Evolutionary conservation across 208 protist genomes (phyloP).

Genomic region (Blechomonas ayalai): DNA sequence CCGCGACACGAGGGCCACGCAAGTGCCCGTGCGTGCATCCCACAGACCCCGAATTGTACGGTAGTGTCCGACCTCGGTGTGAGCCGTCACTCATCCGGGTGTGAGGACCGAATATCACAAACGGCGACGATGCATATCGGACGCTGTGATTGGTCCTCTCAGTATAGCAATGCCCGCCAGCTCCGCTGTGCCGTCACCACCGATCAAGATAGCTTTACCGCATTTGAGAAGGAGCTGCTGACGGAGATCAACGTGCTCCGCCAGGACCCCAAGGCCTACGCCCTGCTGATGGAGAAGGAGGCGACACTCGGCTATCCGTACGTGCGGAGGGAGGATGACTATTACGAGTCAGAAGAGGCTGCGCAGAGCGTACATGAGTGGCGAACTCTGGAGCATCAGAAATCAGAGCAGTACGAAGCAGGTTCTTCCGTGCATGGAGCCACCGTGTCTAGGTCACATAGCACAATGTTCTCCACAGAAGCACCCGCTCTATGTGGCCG

Average conservation of each 20-base stretch:
- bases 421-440: no score
- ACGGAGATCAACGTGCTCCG: conserved; percentile 68
- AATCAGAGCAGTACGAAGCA: no score
- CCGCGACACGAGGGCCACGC: no score
- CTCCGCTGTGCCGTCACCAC: conserved; percentile 53
- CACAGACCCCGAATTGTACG: no score
- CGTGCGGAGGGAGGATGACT: conserved; percentile 39
- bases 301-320: conserved; percentile 62
- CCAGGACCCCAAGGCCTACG: conserved; percentile 45
- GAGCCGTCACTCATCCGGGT: no score
- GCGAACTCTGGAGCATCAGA: no score
- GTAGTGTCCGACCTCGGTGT: no score
- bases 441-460: no score
- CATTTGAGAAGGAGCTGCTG: conserved; percentile 48
- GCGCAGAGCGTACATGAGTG: conserved; percentile 4
- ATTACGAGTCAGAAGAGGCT: conserved; percentile 20
- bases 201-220: conserved; percentile 39
- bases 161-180: conserved; percentile 19
- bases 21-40: no score
- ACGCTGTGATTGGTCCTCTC: conserved; percentile 21
- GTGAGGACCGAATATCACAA: no score
- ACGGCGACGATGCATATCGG: no score
- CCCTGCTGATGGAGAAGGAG: conserved; percentile 42
- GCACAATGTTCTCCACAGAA: no score
- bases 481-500: neutral